Percentiles rank a stretch among this genome's conserved stretches.
phyloP scores from a whole-genome alignment of 768 basidiomycete species.

The Suillus spraguei region DNA sequence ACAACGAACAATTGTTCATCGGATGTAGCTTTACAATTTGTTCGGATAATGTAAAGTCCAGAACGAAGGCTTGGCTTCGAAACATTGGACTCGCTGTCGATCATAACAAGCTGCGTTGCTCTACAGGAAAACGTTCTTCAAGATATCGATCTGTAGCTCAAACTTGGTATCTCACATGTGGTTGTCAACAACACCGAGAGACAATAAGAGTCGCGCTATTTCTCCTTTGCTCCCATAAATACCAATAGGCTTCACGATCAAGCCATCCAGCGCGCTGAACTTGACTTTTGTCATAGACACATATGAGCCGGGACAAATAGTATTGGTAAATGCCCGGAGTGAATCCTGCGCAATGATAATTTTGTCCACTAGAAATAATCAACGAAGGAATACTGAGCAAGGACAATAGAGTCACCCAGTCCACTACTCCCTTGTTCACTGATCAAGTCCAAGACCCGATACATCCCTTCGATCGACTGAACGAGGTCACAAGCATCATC shows the following conservation, averaged over 20 bases:
- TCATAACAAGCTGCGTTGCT: slow-evolving; percentile 10
- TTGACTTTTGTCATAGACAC: slow-evolving; percentile 56
- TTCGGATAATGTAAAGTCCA: slow-evolving; percentile 46
- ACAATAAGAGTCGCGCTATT: slow-evolving; percentile 47
- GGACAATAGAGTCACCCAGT: slow-evolving; percentile 41
- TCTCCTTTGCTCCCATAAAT: slow-evolving; percentile 58
- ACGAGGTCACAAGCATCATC: slow-evolving; percentile 25
- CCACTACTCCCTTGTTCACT: slow-evolving; percentile 53
- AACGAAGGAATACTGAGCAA: background rate
- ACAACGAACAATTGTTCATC: slow-evolving; percentile 44
- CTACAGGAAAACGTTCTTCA: slow-evolving; percentile 11
- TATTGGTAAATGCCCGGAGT: slow-evolving; percentile 50
- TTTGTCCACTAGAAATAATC: slow-evolving; percentile 51
- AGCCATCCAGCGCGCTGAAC: slow-evolving; percentile 52
- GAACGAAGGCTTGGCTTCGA: slow-evolving; percentile 41
- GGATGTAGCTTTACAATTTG: slow-evolving; percentile 8
- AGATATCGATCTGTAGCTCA: background rate
- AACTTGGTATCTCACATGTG: slow-evolving; percentile 38
- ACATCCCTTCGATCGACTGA: slow-evolving; percentile 45
- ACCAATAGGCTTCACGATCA: slow-evolving; percentile 52
- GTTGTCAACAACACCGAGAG: slow-evolving; percentile 39
- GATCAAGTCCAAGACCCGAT: slow-evolving; percentile 55
- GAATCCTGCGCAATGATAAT: slow-evolving; percentile 59
- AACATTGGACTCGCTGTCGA: background rate
- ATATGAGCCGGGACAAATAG: slow-evolving; percentile 52